Percentiles rank a stretch among this genome's conserved stretches.
These are phyloP conservation scores for Mrakia frigida DNA, from an alignment of 768 basidiomycete genomes.

Conservation along the genomic window DNA sequence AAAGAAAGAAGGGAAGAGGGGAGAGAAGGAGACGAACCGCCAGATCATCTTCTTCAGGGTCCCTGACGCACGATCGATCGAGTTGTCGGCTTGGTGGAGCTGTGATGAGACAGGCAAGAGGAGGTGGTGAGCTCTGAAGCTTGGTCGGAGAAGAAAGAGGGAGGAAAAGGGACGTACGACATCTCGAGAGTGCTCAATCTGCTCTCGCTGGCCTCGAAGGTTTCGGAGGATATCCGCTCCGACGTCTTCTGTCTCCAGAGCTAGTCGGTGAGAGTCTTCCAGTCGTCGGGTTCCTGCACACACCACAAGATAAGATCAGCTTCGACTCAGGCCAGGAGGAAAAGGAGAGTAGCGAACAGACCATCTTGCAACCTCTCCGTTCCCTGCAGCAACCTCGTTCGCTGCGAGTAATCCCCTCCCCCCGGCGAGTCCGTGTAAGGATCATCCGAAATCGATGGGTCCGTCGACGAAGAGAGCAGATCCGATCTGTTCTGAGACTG, in stretches of 20 bases:
- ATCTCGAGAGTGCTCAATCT: slow-evolving; percentile 86
- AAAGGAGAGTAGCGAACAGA: not conserved
- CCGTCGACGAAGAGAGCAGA: slow-evolving; percentile 56
- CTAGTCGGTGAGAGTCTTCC: slow-evolving; percentile 84
- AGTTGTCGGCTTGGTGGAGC: slow-evolving; percentile 78
- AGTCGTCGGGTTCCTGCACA: slow-evolving; percentile 57
- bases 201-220: slow-evolving; percentile 80
- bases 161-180: slow-evolving; percentile 54
- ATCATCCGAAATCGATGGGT: slow-evolving; percentile 57
- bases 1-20: slow-evolving; percentile 19
- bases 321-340: not conserved
- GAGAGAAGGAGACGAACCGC: slow-evolving; percentile 56
- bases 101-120: slow-evolving; percentile 40
- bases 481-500: slow-evolving; percentile 66
- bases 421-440: slow-evolving; percentile 54
- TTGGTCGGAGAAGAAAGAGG: not conserved
- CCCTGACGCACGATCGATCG: slow-evolving; percentile 83
- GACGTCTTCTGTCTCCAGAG: slow-evolving; percentile 92
- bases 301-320: not conserved
- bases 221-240: slow-evolving; percentile 87
- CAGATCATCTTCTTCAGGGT: slow-evolving; percentile 94
- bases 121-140: not conserved
- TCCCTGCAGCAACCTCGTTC: slow-evolving; percentile 72
- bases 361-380: slow-evolving; percentile 78
- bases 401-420: slow-evolving; percentile 55